Base-by-base conservation (phyloP, 129 eudicot genomes). In the Escallonia rubra region DNA sequence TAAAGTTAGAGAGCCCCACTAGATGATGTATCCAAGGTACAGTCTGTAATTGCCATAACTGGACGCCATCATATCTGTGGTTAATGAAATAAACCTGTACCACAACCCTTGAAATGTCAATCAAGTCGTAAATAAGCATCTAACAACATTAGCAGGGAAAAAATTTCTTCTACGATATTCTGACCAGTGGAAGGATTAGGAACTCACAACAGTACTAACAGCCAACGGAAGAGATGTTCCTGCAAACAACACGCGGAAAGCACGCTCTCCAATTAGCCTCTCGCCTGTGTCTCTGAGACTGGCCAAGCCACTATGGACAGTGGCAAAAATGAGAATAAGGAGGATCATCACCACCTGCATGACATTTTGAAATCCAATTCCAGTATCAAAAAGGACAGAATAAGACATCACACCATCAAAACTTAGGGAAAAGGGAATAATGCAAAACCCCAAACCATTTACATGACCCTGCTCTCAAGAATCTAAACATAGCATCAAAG, bases 241-340 rank as follows among this genome's bases (percentile, higher is more conserved):
- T 16, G 99, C 99, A 81, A 94, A 90, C 61, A 94, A 81, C 41
- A 94, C 99, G 57, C 99, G 97, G 57, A 80, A 94, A 43, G 99
- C 99, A 65, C 99, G 88, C 70, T 94, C 99, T 63, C 99, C 99
- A 39, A 94, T 89, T 14, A 94, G 76, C 62, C 89, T 85, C 85
- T 94, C 99, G 16, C 99, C 99, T 3, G 79, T 71, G 76, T 89
- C 93, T 81, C 99, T 81, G n/a, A 94, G 82, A 82, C 89, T 94
- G 75, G 99, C 97, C 72, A 94, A 79, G 43, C 99, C 99, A 82
- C 99, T 89, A 64, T 94, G 99, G 70, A 90, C 96, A 65, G 74
- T 9, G 14, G 97, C 99, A 73, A 94, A 94, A 42, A 90, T 94
- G 67, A 90, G 76, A 48, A 82, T 90, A 67, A 94, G 97, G 57